phyloP scores from a whole-genome alignment of 129 eudicot genomes.

The Flaveria linearis region DNA sequence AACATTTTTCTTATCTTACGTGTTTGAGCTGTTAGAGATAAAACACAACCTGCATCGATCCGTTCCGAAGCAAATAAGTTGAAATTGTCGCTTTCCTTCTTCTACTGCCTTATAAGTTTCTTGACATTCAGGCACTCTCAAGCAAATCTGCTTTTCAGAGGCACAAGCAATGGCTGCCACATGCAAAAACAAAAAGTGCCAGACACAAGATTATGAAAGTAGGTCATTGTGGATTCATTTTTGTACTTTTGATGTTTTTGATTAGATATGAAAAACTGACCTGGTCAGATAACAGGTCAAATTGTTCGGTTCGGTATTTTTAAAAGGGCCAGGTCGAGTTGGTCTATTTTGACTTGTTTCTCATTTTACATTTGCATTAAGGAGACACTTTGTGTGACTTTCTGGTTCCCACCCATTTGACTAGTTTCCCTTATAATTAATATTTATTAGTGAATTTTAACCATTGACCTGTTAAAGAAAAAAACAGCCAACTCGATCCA shows the following conservation, averaged over 20 bases:
- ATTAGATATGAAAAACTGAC: neutral
- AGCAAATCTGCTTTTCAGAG: slow-evolving; percentile 83
- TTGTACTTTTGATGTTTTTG: neutral
- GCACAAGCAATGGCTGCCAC: slow-evolving; percentile 89
- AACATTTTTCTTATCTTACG: too few species aligned
- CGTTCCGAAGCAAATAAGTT: neutral
- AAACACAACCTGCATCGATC: neutral
- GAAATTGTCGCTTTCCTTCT: neutral
- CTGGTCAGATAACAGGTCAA: neutral
- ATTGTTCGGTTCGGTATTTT: neutral
- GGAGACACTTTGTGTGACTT: neutral
- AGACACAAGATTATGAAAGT: slow-evolving; percentile 93
- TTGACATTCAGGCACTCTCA: slow-evolving; percentile 61
- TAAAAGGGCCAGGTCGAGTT: neutral
- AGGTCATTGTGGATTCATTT: slow-evolving; percentile 24
- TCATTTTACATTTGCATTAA: neutral
- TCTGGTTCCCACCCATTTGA: neutral
- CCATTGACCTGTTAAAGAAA: neutral
- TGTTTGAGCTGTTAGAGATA: neutral
- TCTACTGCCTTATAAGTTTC: slow-evolving; percentile 8
- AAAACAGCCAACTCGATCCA: neutral
- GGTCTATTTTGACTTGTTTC: neutral
- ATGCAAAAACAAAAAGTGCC: slow-evolving; percentile 97
- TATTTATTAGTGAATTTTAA: neutral
- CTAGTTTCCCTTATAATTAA: neutral